These are phyloP conservation scores for Aureobasidium leucospermi DNA, from an alignment of 2,329 filamentous ascomycete genomes.

Conservation along the genomic window DNA sequence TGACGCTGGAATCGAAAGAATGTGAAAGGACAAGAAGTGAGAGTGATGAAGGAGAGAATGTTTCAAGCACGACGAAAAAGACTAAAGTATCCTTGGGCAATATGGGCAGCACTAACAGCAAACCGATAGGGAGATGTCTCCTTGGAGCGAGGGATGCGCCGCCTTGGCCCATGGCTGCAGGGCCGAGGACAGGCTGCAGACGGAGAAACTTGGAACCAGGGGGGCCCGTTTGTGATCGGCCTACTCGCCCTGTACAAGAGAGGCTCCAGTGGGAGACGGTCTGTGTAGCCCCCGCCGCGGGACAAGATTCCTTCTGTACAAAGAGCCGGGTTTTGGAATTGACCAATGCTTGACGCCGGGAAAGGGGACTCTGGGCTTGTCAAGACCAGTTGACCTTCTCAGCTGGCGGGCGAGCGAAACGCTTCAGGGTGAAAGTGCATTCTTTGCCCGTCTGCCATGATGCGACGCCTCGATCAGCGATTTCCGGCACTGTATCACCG, in stretches of 20 bases:
- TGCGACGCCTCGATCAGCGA: neutral
- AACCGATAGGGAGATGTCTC: slow-evolving; percentile 1
- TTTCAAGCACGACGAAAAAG: neutral
- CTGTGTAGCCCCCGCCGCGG: neutral
- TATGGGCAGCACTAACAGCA: neutral
- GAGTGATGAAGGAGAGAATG: neutral
- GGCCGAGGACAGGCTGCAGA: neutral
- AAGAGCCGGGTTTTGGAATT: neutral
- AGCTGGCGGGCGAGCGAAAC: neutral
- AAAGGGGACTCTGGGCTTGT: neutral
- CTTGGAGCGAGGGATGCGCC: neutral
- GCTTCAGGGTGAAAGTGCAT: neutral
- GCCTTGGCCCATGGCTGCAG: neutral
- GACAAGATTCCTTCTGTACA: neutral
- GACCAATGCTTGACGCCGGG: neutral
- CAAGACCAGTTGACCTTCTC: too few relatives aligned
- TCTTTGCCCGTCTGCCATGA: neutral
- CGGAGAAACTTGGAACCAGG: neutral
- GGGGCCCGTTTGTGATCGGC: neutral
- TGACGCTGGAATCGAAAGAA: neutral
- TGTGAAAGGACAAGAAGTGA: neutral
- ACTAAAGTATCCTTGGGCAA: neutral
- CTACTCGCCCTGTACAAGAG: neutral
- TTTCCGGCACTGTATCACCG: neutral
- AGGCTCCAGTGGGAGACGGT: neutral